Evolutionary conservation across 805 yeast species (phyloP).

Genomic region (Hanseniaspora meyeri): DNA sequence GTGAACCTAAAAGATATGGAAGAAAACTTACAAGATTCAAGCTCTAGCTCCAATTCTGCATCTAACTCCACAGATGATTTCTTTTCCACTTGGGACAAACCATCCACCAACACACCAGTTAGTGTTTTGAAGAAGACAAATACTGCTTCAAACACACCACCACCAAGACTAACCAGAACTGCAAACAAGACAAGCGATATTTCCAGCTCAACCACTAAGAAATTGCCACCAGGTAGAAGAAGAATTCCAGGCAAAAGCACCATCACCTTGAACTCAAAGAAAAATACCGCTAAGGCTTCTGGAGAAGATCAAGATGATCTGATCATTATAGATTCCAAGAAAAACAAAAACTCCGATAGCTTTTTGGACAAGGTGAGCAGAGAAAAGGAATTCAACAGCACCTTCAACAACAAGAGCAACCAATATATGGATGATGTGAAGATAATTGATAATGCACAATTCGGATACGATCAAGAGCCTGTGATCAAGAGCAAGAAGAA

Average conservation of each 20-base stretch:
- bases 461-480: slow-evolving; percentile 18
- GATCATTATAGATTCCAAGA: slow-evolving; percentile 26
- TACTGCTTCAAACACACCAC: slow-evolving; percentile 16
- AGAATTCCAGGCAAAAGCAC: slow-evolving; percentile 17
- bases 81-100: slow-evolving; percentile 83
- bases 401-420: slow-evolving; percentile 56
- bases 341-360: slow-evolving; percentile 30
- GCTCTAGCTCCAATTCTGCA: slow-evolving; percentile 24
- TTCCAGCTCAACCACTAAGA: slow-evolving; percentile 15
- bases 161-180: slow-evolving; percentile 29
- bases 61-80: slow-evolving; percentile 63
- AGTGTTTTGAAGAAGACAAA: slow-evolving; percentile 17
- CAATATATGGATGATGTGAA: slow-evolving; percentile 39
- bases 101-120: slow-evolving; percentile 29
- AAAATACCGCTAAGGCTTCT: slow-evolving; percentile 7
- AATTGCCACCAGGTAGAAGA: slow-evolving; percentile 20
- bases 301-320: slow-evolving; percentile 1
- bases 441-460: slow-evolving; percentile 16
- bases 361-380: slow-evolving; percentile 46
- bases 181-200: slow-evolving; percentile 6
- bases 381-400: slow-evolving; percentile 46
- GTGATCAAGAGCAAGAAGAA: slow-evolving; percentile 10
- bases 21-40: slow-evolving; percentile 21
- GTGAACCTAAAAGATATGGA: slow-evolving; percentile 38
- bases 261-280: slow-evolving; percentile 18